Conservation (phyloP, 176 grass and related monocot species). For the Melocanna baccifera region DNA sequence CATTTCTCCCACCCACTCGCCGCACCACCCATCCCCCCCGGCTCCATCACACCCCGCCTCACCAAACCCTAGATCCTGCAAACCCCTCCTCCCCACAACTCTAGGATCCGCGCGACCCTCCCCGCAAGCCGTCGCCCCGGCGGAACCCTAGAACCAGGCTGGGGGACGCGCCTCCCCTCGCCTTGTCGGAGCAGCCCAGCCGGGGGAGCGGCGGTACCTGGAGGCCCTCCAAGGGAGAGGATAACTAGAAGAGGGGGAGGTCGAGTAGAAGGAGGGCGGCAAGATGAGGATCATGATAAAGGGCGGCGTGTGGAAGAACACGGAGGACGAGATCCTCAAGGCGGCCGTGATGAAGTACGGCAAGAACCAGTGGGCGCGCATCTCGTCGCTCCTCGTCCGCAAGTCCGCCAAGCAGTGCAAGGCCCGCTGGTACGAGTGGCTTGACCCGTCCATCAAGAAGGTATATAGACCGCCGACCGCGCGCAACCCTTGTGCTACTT, state of each 20-base stretch:
- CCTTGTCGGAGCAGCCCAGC: not conserved
- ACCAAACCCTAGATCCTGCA: not conserved
- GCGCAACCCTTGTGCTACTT: no score
- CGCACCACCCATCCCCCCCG: no score
- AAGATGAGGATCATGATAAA: slow-evolving; percentile 91
- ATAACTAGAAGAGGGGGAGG: not conserved
- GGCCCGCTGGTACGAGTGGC: slow-evolving; percentile 17
- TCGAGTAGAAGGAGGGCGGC: not conserved
- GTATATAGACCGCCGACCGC: no score
- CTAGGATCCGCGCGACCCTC: not conserved
- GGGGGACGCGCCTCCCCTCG: not conserved
- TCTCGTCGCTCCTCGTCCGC: slow-evolving; percentile 72
- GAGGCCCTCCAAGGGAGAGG: slow-evolving; percentile 1
- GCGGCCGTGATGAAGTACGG: slow-evolving; percentile 80
- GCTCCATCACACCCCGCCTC: not conserved
- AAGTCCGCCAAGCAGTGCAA: slow-evolving; percentile 89
- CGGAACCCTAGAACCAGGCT: not conserved
- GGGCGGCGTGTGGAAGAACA: slow-evolving; percentile 90
- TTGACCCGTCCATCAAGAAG: no score
- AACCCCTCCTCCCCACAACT: no score
- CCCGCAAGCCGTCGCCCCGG: not conserved
- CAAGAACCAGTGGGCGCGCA: slow-evolving; percentile 83
- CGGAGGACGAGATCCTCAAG: slow-evolving; percentile 83
- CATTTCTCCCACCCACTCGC: no score
- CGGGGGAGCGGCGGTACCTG: not conserved